phyloP scores from a whole-genome alignment of 805 yeast genomes.

The Debaryomyces castellii region DNA sequence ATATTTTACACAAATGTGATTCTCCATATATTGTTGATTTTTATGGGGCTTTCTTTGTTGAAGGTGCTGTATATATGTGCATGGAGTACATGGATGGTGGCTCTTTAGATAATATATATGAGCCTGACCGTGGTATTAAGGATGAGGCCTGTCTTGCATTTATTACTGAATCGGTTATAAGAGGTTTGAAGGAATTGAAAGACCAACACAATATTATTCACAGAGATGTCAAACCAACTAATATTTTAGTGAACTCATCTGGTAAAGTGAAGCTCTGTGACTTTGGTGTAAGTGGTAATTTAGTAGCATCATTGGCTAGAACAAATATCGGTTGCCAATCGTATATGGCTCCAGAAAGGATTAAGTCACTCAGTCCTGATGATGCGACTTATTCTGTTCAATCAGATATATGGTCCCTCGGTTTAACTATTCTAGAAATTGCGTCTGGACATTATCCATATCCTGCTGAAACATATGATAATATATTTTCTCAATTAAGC shows the following conservation, averaged over 20 bases:
- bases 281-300: constrained; percentile 93
- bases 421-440: constrained; percentile 83
- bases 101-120: constrained; percentile 82
- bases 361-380: constrained; percentile 70
- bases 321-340: constrained; percentile 98
- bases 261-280: constrained; percentile 95
- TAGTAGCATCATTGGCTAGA: constrained; percentile 91
- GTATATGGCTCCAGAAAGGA: constrained; percentile 98
- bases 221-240: constrained; percentile 96
- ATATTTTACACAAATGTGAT: constrained; percentile 85
- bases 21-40: constrained; percentile 93
- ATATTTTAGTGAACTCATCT: constrained; percentile 72
- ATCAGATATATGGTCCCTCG: constrained; percentile 94
- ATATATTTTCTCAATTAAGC: constrained; percentile 87
- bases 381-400: constrained; percentile 86
- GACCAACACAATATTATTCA: constrained; percentile 92
- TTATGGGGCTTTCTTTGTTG: constrained; percentile 95
- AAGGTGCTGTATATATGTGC: constrained; percentile 97
- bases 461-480: constrained; percentile 88
- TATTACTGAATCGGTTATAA: constrained; percentile 75
- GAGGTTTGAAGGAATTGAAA: constrained; percentile 80
- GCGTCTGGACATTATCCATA: constrained; percentile 95
- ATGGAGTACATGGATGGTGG: constrained; percentile 98
- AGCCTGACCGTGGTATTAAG: constrained; percentile 53
- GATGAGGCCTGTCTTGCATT: constrained; percentile 80